Percentiles rank a stretch among this genome's conserved stretches.
Conservation (phyloP, 345 rosid genomes). For the Gossypium rotundifolium region DNA sequence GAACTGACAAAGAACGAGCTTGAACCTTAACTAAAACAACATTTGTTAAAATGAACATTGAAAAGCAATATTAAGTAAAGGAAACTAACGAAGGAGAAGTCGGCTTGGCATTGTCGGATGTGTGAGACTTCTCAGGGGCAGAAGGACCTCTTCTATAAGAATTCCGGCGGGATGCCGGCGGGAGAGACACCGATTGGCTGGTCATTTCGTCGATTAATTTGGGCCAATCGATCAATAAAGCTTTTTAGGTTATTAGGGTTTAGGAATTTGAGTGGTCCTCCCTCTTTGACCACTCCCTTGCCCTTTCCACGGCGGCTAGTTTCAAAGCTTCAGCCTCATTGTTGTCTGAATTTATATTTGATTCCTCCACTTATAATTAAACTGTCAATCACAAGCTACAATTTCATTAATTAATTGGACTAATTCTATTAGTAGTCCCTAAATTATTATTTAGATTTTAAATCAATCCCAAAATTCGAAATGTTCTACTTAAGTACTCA, state of each 20-base stretch:
- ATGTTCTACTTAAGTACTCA: no score
- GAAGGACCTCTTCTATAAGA: slow-evolving; percentile 45
- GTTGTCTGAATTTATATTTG: background rate
- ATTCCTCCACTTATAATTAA: no score
- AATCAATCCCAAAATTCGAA: no score
- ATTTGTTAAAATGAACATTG: background rate
- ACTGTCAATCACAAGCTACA: no score
- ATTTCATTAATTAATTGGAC: no score
- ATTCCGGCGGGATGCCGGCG: slow-evolving; percentile 44
- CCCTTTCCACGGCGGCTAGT: slow-evolving; percentile 1
- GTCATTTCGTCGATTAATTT: slow-evolving; percentile 38
- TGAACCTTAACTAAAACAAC: background rate
- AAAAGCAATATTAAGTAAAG: background rate
- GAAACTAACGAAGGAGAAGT: slow-evolving; percentile 59
- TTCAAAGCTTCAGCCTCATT: background rate
- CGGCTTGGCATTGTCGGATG: slow-evolving; percentile 67
- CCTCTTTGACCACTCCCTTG: background rate
- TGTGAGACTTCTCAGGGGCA: slow-evolving; percentile 40
- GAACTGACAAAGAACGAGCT: slow-evolving; percentile 18
- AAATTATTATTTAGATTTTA: no score
- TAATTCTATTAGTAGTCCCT: no score
- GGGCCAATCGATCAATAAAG: background rate
- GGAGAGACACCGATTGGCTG: slow-evolving; percentile 46
- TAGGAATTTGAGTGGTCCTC: background rate
- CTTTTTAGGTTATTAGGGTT: slow-evolving; percentile 3